phyloP scores from a whole-genome alignment of 2,329 filamentous ascomycete species.

The Aureobasidium vineae region DNA sequence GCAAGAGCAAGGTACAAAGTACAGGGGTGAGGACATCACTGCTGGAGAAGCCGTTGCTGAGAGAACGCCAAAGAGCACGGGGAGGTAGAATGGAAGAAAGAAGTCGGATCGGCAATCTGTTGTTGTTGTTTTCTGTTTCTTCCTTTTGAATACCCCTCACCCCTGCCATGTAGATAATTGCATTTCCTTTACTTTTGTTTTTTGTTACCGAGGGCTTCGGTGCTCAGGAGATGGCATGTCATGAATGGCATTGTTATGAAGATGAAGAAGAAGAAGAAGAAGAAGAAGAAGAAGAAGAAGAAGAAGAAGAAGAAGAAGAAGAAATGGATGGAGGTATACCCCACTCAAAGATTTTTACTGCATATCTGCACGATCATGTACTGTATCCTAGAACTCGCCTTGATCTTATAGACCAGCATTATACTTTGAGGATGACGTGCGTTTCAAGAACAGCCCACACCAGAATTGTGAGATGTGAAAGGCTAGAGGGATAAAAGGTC shows the following conservation, averaged over 20 bases:
- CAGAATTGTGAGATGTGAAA: not conserved
- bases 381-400: not conserved
- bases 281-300: too few species aligned
- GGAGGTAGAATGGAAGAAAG: not conserved
- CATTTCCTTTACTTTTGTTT: not conserved
- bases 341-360: conserved; percentile 7
- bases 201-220: not conserved
- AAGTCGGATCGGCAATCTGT: not conserved
- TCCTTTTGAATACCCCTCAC: conserved; percentile 2
- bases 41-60: conserved; percentile 23
- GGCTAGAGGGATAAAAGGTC: not conserved
- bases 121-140: not conserved
- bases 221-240: not conserved
- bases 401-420: not conserved
- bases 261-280: too few species aligned
- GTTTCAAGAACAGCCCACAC: not conserved
- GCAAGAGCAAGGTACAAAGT: conserved; percentile 17
- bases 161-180: not conserved
- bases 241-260: not conserved
- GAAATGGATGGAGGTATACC: conserved; percentile 11
- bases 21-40: conserved; percentile 28
- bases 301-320: too few species aligned
- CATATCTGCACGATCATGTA: not conserved
- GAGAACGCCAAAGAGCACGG: conserved; percentile 8
- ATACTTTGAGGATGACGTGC: not conserved